Evolutionary conservation across 176 grass and related monocot species (phyloP), one percentile per base, ranked within the genome.

Genomic region (Puya raimondii): DNA sequence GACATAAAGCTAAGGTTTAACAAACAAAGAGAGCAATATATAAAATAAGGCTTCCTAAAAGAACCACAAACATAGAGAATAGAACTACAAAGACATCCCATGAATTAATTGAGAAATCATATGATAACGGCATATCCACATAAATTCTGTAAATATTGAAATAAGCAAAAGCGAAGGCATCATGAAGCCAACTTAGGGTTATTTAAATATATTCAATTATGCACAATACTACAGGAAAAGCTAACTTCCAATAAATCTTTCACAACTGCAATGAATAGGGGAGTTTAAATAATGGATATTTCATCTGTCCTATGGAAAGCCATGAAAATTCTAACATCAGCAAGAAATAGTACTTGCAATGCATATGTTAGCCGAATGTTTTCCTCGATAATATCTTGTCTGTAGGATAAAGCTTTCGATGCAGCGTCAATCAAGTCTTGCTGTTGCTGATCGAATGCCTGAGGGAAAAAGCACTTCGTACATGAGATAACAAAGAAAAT

Each of bases 381-480:
- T 79, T 97, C 89, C 74, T 97, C 93, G 10, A 90, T 83, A 77
- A 97, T 88, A 77, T 92, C 89, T 80, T 97, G 93, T 81, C 93
- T 90, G 64, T 97, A 97, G 12, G 66, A 90, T 81, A 97, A 87
- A 80, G 93, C 86, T 82, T 97, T 92, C 50, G 89, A 92, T 76
- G 93, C 84, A 77, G 84, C 86, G 74, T 90, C 86, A 74, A 97
- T 72, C 61, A 90, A 88, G 73, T 92, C 92, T 68, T 89, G 83
- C 51, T 92, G 88, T 64, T 97, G 89, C 58, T 92, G 84, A 87
- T 97, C 89, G 68, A 97, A 92, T 77, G 89, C 86, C 93, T 97
- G 81, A 70, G 79, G 70, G 78, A 25, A 2, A 58, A 68, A 72
- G 48, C 47, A 26, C 59, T 47, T 53, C 71, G 64, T 13, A 29